Evolutionary conservation across 305 asterid genomes (phyloP), one percentile per base, ranked within the genome.

Genomic region (Fraxinus angustifolia): DNA sequence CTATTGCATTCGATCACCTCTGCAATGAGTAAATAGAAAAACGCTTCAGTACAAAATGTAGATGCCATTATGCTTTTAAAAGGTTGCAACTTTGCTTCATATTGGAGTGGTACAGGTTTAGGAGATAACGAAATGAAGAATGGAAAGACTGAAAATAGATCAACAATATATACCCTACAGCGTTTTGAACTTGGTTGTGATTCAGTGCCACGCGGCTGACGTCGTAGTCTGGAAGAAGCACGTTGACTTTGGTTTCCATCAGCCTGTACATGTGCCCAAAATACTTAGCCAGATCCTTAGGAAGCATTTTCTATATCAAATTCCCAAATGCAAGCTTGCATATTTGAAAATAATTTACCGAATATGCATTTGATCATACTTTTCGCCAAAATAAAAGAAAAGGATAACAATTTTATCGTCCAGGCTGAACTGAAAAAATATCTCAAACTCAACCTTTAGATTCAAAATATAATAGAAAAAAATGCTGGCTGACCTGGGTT

Each of bases 121-220:
- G 30, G 68, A 7, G 68, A 19, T 0, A 19, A 58, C 72, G 26
- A 62, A 62, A 62, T 3, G 34, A 26, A 7, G 16, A 60, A 60
- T 19, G 30, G 14, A 60, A 45, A 45, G 56, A 45, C 56, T 16
- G 60, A 48, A 48, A 60, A 60, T 19, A 21, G 16, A 60, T 23
- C 3, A 26, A 62, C 34, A 62, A 62, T 21, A 60, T 17, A 56
- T 86, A 87, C 91, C 88, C 86, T 88, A 58, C 53, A 87, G 40
- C 91, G 90, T 79, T 88, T 88, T 40, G 86, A 38, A 78, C 76
- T 77, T 34, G 85, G 79, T 26, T 78, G 80, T 8, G 87, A 74
- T 76, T 72, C 80, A 70, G 86, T 75, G 38, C 78, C 84, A 3
- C 42, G 82, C 36, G 83, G 76, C 74, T 75, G 86, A 56, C 78